These are phyloP conservation scores for Coemansia sp. DNA, from an alignment of 192 early-diverging fungal genomes.

Conservation along the genomic window DNA sequence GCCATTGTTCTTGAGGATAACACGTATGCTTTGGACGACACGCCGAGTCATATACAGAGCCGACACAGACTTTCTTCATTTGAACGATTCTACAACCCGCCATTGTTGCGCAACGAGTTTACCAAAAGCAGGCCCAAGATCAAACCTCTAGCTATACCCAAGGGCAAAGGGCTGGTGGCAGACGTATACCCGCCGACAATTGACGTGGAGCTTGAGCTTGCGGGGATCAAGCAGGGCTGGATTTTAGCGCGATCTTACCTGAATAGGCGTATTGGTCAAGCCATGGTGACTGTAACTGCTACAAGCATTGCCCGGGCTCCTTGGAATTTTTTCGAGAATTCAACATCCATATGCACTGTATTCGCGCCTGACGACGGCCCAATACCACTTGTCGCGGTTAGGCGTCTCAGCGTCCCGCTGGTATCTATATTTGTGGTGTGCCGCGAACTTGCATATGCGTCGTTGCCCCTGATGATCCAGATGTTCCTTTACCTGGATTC, in stretches of 20 bases:
- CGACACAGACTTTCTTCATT: background rate
- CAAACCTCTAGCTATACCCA: background rate
- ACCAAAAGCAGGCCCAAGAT: background rate
- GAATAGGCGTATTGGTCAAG: background rate
- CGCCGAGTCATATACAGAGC: background rate
- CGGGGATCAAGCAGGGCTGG: conserved; percentile 5
- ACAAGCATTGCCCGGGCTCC: background rate
- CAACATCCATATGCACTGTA: background rate
- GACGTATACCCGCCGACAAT: background rate
- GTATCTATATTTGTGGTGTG: conserved; percentile 1
- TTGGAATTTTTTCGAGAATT: background rate
- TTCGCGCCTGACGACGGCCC: background rate
- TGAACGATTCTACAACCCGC: background rate
- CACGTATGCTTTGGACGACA: background rate
- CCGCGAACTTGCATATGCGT: background rate
- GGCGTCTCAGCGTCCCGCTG: background rate
- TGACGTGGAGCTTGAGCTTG: conserved; percentile 10
- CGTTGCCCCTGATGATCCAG: background rate
- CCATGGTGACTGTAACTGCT: background rate
- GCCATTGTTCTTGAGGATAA: conserved; percentile 13
- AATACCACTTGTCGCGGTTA: background rate
- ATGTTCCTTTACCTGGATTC: background rate
- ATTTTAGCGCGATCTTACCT: background rate
- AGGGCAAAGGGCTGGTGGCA: background rate
- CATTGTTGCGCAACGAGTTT: background rate